Base-by-base conservation (phyloP, 208 protist genomes). In the Crithidia expoeki region DNA sequence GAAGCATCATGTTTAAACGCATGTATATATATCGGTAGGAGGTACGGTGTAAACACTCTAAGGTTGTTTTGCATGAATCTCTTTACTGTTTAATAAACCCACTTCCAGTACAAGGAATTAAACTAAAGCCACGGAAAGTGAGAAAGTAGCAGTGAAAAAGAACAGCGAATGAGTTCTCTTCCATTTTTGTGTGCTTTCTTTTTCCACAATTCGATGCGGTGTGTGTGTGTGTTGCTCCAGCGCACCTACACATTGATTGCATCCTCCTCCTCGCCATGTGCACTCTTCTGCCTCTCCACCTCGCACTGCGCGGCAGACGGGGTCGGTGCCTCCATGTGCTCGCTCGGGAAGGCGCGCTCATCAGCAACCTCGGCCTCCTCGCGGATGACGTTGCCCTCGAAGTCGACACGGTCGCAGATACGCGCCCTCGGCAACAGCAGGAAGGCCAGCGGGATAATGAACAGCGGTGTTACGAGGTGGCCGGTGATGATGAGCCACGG, bases 381-480 rank as follows among this genome's bases (percentile, higher is more conserved):
- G 16, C 33, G 57, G 32, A 94, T 66, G 52, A 86, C 21, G 40
- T 71, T 76, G 34, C 64, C 72, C 38, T 90, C 36, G 38, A 85
- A 82, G 55, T 92, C 86, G 47, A 89, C 72, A 28, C 88, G 70
- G 47, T 92, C 83, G 64, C 81, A 88, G 57, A 92, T 89, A 68
- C 84, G 83, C n/a, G 78, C 82, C 6, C 50, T 52, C 6, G 91
- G 91, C 14, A 96, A 74, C 14, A 95, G 74, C 10, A 94, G n/a
- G 50, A 88, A 90, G 57, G 79, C 85, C 28, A 93, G 77, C 28
- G 88, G 86, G 11, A 96, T 81, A 30, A 77, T 73, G 5, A 94
- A 40, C 59, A 88, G 59, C 12, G 88, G 88, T 33, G 84, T 33
- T n/a, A 86, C 49, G 33, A 89, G 80, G 73, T 94, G 88, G 19